These are phyloP conservation scores for Lachancea lanzarotensis DNA, from an alignment of 805 yeast species.

Conservation along the genomic window DNA sequence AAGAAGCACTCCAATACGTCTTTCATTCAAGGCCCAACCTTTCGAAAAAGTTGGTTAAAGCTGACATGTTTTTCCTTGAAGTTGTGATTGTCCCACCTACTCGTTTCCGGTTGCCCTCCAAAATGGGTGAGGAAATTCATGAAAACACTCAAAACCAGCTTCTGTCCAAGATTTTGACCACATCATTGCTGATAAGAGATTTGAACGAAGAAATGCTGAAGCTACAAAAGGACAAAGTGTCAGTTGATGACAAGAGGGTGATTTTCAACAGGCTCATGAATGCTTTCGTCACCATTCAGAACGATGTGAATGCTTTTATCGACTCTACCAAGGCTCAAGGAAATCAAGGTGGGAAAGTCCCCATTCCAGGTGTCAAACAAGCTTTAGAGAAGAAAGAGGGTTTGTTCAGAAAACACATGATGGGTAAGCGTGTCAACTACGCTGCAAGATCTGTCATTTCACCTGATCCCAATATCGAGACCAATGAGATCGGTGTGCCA, in stretches of 20 bases:
- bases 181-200: conserved; percentile 78
- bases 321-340: conserved; percentile 88
- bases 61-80: conserved; percentile 87
- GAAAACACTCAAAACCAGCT: conserved; percentile 91
- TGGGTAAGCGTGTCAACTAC: conserved; percentile 99
- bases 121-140: conserved; percentile 92
- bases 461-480: conserved; percentile 97
- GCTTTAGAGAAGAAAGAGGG: conserved; percentile 98
- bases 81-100: conserved; percentile 93
- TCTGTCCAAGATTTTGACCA: conserved; percentile 69
- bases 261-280: conserved; percentile 89
- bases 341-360: conserved; percentile 53
- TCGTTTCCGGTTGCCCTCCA: conserved; percentile 92
- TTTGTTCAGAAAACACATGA: conserved; percentile 96
- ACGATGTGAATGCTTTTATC: conserved; percentile 88
- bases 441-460: conserved; percentile 99
- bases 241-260: conserved; percentile 65
- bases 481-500: conserved; percentile 97
- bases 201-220: conserved; percentile 75
- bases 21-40: conserved; percentile 75
- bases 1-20: conserved; percentile 55
- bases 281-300: conserved; percentile 89
- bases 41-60: conserved; percentile 39
- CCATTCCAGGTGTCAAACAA: conserved; percentile 95
- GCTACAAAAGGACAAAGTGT: conserved; percentile 50